Evolutionary conservation across 1,284 basidiomycete genomes (phyloP).

Genomic region (Cystobasidium sp.): DNA sequence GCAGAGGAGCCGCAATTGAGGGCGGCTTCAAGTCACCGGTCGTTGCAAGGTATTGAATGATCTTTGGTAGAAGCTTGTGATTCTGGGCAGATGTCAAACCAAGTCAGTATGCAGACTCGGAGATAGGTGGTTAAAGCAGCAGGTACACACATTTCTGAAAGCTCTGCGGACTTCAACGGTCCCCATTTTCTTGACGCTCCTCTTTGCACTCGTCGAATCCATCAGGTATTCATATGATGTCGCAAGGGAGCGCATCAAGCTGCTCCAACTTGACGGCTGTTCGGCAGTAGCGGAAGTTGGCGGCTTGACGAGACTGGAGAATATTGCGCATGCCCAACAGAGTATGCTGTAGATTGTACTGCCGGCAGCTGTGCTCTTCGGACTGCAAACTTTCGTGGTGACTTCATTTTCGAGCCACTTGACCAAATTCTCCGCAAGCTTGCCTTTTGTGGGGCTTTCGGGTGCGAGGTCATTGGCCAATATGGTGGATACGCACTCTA

Average conservation of each 20-base stretch:
- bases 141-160: constrained; percentile 13
- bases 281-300: neutral
- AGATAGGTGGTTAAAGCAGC: too few species aligned
- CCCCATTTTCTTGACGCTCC: constrained; percentile 22
- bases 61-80: constrained; percentile 24
- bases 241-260: constrained; percentile 21
- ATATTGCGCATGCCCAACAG: constrained; percentile 17
- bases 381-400: constrained; percentile 28
- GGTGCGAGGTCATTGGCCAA: constrained; percentile 19
- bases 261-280: constrained; percentile 7
- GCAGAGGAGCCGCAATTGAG: constrained; percentile 44
- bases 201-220: constrained; percentile 6
- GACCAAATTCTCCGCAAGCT: constrained; percentile 27
- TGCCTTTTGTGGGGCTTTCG: constrained; percentile 24
- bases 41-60: constrained; percentile 18
- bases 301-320: neutral
- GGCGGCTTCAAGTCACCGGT: constrained; percentile 22
- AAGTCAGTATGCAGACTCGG: neutral
- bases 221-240: constrained; percentile 14
- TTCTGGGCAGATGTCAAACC: constrained; percentile 4
- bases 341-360: constrained; percentile 31
- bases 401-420: constrained; percentile 42
- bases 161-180: constrained; percentile 4
- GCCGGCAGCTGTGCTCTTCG: constrained; percentile 14
- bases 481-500: constrained; percentile 10